Conservation (phyloP, 768 basidiomycete species). For the Cyathus striatus region DNA sequence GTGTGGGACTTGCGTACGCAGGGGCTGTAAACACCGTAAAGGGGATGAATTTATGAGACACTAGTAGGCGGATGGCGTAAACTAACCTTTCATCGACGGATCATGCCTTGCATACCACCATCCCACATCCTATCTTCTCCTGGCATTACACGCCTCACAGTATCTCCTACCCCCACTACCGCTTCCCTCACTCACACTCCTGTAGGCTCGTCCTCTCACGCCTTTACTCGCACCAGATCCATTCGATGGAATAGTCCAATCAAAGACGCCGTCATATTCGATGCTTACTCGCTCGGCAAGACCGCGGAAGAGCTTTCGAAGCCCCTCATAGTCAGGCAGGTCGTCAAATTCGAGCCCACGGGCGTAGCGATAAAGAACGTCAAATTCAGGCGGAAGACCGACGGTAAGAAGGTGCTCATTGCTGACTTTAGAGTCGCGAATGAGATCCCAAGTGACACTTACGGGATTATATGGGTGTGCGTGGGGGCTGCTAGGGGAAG, state of each 20-base stretch:
- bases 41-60: no score
- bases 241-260: constrained; percentile 29
- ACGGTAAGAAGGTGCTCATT: constrained; percentile 65
- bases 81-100: neutral
- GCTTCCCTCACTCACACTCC: constrained; percentile 21
- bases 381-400: constrained; percentile 77
- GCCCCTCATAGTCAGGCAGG: constrained; percentile 82
- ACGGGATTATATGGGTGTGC: constrained; percentile 41
- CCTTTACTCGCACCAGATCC: constrained; percentile 6
- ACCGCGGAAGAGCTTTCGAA: constrained; percentile 66
- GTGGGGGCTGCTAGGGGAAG: constrained; percentile 14
- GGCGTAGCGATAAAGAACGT: constrained; percentile 75
- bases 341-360: constrained; percentile 84
- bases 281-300: constrained; percentile 50
- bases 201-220: constrained; percentile 5
- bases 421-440: constrained; percentile 67
- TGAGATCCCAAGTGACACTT: constrained; percentile 71
- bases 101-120: neutral
- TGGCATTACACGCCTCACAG: constrained; percentile 36
- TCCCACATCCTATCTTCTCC: constrained; percentile 10
- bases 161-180: constrained; percentile 21
- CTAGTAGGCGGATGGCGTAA: neutral
- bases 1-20: neutral
- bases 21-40: neutral
- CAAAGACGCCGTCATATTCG: constrained; percentile 46